Base-by-base conservation (phyloP, 768 basidiomycete species). In the Trichaptum fuscoviolaceum region DNA sequence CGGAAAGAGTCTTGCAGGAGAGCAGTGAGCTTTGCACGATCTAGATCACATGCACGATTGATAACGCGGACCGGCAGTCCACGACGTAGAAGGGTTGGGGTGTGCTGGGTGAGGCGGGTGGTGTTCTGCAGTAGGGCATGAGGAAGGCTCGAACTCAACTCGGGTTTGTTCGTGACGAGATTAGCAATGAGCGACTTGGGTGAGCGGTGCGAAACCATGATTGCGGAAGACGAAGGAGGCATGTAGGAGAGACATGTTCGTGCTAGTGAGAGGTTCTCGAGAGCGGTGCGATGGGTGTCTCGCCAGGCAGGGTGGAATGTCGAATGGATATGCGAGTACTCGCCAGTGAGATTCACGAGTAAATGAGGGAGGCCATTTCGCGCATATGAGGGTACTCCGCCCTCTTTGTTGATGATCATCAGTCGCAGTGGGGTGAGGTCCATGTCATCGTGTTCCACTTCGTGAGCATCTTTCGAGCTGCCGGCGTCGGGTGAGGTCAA, bases 151-250 rank as follows among this genome's bases (percentile, higher is more conserved):
- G 96, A 96, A 71, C 93, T 96, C 67, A 96, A 88, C 8, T 94
- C 95, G 2, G 97, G 97, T 74, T 95, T 96, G 76, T 99, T 99
- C 35, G 96, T 99, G 73, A 99, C 96, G 27, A 99, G 84, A 77
- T 99, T 99, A 60, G 87, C 96, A 71, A 99, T 99, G 68, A 99
- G 86, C 1, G 93, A 93, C 68, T 93, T 93, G 0, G 95, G 92
- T 1, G 95, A 96, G 63, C 95, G 93, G 79, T 99, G 97, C 17
- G 95, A 96, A 62, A 99, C 97, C 88, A 99, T 92, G 70, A 99
- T 83, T 15, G 95, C 97, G 18, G 95, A 97, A 1, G 96, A 94
- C 2, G 92, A 85, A 7, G 91, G 85, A 1, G 97, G 97, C 92
- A 99, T 97, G 76, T 93, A 92, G 1, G 83, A 80, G 57, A 99